Conservation (phyloP, 1,284 basidiomycete species). For the Ustilago trichophora region DNA sequence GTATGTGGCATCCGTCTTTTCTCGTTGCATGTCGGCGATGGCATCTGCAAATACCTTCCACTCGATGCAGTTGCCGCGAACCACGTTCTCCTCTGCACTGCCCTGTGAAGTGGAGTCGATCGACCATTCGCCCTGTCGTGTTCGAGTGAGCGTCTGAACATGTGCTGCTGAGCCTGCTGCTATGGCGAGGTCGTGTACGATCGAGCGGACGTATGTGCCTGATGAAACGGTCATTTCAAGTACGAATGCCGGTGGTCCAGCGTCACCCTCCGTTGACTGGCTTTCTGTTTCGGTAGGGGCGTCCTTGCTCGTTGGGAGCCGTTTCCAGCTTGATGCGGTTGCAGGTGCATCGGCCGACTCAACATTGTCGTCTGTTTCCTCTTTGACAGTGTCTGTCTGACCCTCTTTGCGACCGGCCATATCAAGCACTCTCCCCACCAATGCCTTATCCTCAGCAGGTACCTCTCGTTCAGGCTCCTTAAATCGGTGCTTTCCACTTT, state of each 20-base stretch:
- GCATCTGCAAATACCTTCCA: slow-evolving; percentile 60
- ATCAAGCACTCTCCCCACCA: slow-evolving; percentile 53
- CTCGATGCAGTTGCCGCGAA: slow-evolving; percentile 58
- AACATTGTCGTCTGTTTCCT: slow-evolving; percentile 4
- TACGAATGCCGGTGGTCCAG: slow-evolving; percentile 51
- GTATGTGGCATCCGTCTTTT: slow-evolving; percentile 22
- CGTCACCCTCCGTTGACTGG: not conserved
- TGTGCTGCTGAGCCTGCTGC: slow-evolving; percentile 60
- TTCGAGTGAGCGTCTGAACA: slow-evolving; percentile 60
- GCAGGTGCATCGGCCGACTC: too few species aligned
- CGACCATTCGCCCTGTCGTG: slow-evolving; percentile 60
- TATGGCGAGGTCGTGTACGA: slow-evolving; percentile 63
- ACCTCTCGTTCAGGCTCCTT: slow-evolving; percentile 55
- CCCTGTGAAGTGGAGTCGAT: slow-evolving; percentile 18
- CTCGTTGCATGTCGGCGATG: slow-evolving; percentile 50
- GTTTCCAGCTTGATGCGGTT: too few species aligned
- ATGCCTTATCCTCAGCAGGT: slow-evolving; percentile 50
- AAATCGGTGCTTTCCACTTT: slow-evolving; percentile 48
- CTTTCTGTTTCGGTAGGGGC: slow-evolving; percentile 6
- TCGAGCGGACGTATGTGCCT: slow-evolving; percentile 64
- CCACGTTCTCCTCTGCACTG: not conserved
- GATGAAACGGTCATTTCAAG: slow-evolving; percentile 65
- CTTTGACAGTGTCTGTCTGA: slow-evolving; percentile 39
- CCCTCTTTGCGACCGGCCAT: slow-evolving; percentile 51
- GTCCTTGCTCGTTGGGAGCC: slow-evolving; percentile 4